A percentile compares a stretch with the other conserved stretches of the same genome.
Evolutionary conservation across 495 filamentous ascomycete genomes (phyloP).

Genomic region (Trypethelium eluteriae): DNA sequence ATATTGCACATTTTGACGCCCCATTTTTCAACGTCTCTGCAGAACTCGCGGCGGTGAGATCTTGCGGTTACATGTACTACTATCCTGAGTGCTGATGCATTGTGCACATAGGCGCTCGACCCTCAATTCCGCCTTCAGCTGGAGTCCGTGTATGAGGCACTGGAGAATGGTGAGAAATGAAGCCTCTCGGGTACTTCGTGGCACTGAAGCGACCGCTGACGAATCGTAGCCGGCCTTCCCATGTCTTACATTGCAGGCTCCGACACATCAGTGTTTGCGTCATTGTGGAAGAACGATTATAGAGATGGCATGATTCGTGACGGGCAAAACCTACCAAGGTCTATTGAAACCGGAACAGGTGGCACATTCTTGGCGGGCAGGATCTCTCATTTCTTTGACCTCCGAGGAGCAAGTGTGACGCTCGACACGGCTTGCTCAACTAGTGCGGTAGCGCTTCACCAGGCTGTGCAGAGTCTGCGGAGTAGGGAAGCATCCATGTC

Average conservation of each 20-base stretch:
- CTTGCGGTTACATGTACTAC: background rate
- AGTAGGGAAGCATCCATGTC: slow-evolving; percentile 13
- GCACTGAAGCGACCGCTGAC: background rate
- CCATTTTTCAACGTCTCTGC: slow-evolving; percentile 17
- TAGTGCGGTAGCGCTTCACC: slow-evolving; percentile 11
- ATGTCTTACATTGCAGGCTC: slow-evolving; percentile 5
- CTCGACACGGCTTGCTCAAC: slow-evolving; percentile 50
- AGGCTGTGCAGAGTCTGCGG: slow-evolving; percentile 2
- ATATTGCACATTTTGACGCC: slow-evolving; percentile 16
- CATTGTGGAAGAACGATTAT: slow-evolving; percentile 8
- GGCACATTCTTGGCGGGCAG: slow-evolving; percentile 44
- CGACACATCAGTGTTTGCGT: slow-evolving; percentile 1
- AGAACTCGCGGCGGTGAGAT: slow-evolving; percentile 13
- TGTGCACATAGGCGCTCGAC: slow-evolving; percentile 1
- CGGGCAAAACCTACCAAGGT: background rate
- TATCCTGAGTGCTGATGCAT: background rate
- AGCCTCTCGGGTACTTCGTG: background rate
- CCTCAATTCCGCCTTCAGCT: slow-evolving; percentile 17
- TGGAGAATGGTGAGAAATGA: slow-evolving; percentile 14
- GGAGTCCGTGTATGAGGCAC: slow-evolving; percentile 14
- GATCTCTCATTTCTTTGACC: slow-evolving; percentile 44
- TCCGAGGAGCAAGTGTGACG: slow-evolving; percentile 42
- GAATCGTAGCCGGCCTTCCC: slow-evolving; percentile 20
- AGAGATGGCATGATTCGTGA: slow-evolving; percentile 10
- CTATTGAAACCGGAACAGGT: slow-evolving; percentile 8